Percentiles rank a stretch among this genome's conserved stretches.
phyloP scores from a whole-genome alignment of 768 basidiomycete species.

The Phlebiopsis flavidoalba region DNA sequence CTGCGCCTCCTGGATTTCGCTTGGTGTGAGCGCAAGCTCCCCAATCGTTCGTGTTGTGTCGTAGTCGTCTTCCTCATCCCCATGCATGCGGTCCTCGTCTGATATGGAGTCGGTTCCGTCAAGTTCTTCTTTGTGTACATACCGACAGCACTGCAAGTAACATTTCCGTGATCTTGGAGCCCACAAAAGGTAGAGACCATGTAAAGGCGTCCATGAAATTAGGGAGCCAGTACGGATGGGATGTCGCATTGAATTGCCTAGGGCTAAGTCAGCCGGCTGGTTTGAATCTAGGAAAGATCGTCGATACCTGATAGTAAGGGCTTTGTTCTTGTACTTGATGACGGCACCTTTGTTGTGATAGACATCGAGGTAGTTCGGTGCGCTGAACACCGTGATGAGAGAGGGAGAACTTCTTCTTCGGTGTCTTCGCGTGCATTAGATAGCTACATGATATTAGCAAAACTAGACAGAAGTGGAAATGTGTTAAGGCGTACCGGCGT shows the following conservation, averaged over 20 bases:
- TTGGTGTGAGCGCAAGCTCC: conserved; percentile 29
- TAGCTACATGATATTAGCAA: neutral
- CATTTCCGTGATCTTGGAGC: conserved; percentile 99
- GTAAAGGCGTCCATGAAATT: conserved; percentile 99
- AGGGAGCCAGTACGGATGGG: conserved; percentile 89
- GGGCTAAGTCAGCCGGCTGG: too few species aligned
- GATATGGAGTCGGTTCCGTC: conserved; percentile 33
- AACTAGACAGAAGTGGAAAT: neutral
- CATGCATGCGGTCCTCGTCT: conserved; percentile 18
- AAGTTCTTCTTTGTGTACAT: conserved; percentile 91
- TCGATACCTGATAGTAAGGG: conserved; percentile 68
- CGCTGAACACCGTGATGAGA: conserved; percentile 65
- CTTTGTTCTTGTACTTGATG: conserved; percentile 95
- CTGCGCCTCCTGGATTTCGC: conserved; percentile 45
- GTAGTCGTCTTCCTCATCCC: conserved; percentile 25
- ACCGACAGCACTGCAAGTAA: conserved; percentile 93
- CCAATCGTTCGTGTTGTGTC: conserved; percentile 15
- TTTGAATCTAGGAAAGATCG: conserved; percentile 1
- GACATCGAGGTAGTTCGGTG: conserved; percentile 94
- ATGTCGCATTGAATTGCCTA: conserved; percentile 32
- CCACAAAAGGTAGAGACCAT: conserved; percentile 97
- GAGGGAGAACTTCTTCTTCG: conserved; percentile 10
- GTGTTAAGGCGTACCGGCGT: conserved; percentile 61
- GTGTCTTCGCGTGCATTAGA: conserved; percentile 24
- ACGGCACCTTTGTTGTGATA: conserved; percentile 97